phyloP scores from a whole-genome alignment of 192 early-diverging fungal species.

The Chytriomyces confervae region DNA sequence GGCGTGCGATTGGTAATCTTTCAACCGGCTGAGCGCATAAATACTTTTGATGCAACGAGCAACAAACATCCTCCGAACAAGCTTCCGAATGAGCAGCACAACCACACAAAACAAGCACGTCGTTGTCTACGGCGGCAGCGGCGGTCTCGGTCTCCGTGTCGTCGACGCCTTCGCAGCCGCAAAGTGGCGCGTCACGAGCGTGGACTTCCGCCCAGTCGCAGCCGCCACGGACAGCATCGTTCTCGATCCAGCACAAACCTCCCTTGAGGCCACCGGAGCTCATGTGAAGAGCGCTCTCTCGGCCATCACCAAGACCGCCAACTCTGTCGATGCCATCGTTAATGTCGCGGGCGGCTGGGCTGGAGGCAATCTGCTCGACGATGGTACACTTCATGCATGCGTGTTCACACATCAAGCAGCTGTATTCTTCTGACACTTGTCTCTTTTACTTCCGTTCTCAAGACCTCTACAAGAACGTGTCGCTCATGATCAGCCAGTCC shows the following conservation, averaged over 20 bases:
- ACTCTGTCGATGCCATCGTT: constrained; percentile 80
- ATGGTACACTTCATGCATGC: constrained; percentile 43
- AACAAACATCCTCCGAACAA: no score
- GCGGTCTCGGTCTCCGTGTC: constrained; percentile 82
- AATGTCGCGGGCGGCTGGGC: constrained; percentile 97
- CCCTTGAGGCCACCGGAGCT: constrained; percentile 66
- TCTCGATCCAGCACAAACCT: constrained; percentile 45
- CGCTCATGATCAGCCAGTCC: constrained; percentile 81
- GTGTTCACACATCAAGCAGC: neutral
- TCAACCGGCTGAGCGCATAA: no score
- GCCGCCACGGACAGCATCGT: constrained; percentile 77
- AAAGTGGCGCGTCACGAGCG: constrained; percentile 76
- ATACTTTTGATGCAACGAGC: no score
- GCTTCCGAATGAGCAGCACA: neutral
- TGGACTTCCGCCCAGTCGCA: constrained; percentile 76
- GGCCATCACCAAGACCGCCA: constrained; percentile 25
- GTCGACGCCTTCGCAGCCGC: constrained; percentile 75
- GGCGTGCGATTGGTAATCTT: no score
- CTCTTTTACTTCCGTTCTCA: neutral
- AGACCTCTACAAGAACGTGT: constrained; percentile 70
- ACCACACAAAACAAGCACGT: constrained; percentile 47
- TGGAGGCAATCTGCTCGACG: constrained; percentile 80
- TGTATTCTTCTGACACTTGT: neutral
- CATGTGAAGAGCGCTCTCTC: constrained; percentile 48
- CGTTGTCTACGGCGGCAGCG: constrained; percentile 89